Percentiles rank a stretch among this genome's conserved stretches.
phyloP scores from a whole-genome alignment of 768 basidiomycete genomes.

The Russula foetens region DNA sequence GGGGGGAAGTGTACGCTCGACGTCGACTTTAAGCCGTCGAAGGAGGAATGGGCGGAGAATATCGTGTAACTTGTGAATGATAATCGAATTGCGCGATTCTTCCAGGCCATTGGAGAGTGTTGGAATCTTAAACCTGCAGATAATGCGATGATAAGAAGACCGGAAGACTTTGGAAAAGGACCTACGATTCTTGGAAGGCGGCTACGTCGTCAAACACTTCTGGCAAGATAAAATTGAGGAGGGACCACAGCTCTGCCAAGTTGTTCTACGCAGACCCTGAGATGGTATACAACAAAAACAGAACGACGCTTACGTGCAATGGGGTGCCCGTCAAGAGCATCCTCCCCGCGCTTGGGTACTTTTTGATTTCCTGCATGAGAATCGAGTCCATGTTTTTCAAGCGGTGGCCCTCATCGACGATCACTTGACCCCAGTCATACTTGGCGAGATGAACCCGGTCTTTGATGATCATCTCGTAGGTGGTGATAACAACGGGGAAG shows the following conservation, averaged over 20 bases:
- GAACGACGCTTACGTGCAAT: conserved; percentile 58
- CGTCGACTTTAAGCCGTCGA: conserved; percentile 85
- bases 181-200: conserved; percentile 83
- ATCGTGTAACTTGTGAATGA: conserved; percentile 75
- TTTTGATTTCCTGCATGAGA: conserved; percentile 85
- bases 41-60: conserved; percentile 95
- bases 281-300: not conserved
- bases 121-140: conserved; percentile 61
- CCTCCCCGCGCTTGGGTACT: conserved; percentile 73
- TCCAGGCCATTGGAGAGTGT: conserved; percentile 50
- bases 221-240: conserved; percentile 93
- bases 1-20: conserved; percentile 70
- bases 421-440: conserved; percentile 84
- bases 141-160: not conserved
- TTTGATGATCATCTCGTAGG: conserved; percentile 88
- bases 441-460: conserved; percentile 58
- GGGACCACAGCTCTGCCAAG: conserved; percentile 86
- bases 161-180: not conserved
- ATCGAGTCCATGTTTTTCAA: conserved; percentile 92
- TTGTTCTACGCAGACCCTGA: conserved; percentile 60
- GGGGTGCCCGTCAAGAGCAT: conserved; percentile 97
- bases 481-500: conserved; percentile 84
- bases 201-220: conserved; percentile 88
- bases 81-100: conserved; percentile 47
- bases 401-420: conserved; percentile 94